A percentile compares a stretch with the other conserved stretches of the same genome.
Conservation (phyloP, 2,329 filamentous ascomycete species). For the Pseudogymnoascus sp. region DNA sequence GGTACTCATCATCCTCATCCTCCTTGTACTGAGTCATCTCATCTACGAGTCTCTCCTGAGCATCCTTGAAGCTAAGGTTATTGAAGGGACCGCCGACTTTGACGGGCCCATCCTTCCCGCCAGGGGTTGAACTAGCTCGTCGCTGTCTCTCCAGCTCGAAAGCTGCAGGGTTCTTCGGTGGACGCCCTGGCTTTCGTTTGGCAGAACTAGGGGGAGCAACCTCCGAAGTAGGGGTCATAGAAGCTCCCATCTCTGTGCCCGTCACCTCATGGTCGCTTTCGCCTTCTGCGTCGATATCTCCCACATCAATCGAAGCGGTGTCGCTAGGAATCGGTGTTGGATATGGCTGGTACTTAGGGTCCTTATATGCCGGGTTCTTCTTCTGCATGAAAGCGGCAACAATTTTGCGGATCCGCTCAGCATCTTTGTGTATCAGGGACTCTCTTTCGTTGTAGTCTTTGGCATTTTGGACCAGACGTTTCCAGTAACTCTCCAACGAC, state of each 20-base stretch:
- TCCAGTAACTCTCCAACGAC: constrained; percentile 74
- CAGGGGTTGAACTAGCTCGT: constrained; percentile 31
- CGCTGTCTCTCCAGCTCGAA: constrained; percentile 27
- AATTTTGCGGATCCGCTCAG: constrained; percentile 77
- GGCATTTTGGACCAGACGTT: constrained; percentile 79
- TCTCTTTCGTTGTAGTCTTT: constrained; percentile 74
- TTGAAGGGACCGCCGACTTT: constrained; percentile 54
- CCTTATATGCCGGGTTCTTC: constrained; percentile 73
- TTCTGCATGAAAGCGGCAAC: constrained; percentile 83
- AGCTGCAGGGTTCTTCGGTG: constrained; percentile 22
- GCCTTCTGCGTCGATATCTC: constrained; percentile 28
- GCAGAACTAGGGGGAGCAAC: constrained; percentile 5
- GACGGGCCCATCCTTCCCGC: constrained; percentile 35
- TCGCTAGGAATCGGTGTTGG: constrained; percentile 65
- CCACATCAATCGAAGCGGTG: constrained; percentile 24
- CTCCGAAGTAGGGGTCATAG: background rate
- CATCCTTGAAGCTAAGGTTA: constrained; percentile 71
- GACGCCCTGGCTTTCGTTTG: constrained; percentile 20
- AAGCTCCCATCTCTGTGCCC: constrained; percentile 17
- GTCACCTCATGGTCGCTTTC: constrained; percentile 27
- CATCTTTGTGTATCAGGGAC: constrained; percentile 69
- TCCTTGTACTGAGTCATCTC: constrained; percentile 60
- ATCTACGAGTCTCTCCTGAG: constrained; percentile 75
- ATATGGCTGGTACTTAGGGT: constrained; percentile 57
- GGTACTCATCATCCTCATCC: constrained; percentile 60